Percentiles rank a stretch among this genome's conserved stretches.
Evolutionary conservation across 2,329 filamentous ascomycete genomes (phyloP).

Genomic region (Fusarium virguliforme): DNA sequence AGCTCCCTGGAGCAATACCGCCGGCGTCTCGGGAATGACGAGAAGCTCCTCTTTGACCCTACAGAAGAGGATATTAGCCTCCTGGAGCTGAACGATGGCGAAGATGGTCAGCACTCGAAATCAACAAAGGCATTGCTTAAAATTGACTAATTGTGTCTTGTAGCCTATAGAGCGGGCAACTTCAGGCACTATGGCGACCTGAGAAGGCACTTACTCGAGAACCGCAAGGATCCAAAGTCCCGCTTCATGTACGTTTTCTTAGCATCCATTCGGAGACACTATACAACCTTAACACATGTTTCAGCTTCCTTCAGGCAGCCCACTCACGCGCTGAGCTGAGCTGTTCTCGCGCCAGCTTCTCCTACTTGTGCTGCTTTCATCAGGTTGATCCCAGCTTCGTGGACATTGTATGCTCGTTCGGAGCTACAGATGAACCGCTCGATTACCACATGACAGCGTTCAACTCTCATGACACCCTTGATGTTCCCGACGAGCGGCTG

Average conservation of each 20-base stretch:
- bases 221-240: slow-evolving; percentile 27
- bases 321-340: slow-evolving; percentile 19
- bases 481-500: accelerated
- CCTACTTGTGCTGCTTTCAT: not conserved
- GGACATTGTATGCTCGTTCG: slow-evolving; percentile 30
- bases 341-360: slow-evolving; percentile 21
- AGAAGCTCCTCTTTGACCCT: not conserved
- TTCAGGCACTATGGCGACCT: not conserved
- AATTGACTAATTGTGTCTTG: too few species aligned
- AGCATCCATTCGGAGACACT: not conserved
- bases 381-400: slow-evolving; percentile 24
- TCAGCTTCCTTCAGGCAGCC: slow-evolving; percentile 16
- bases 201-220: slow-evolving; percentile 10
- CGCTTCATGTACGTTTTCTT: slow-evolving; percentile 15
- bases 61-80: not conserved
- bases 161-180: not conserved
- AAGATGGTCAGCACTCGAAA: not conserved
- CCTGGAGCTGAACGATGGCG: not conserved
- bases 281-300: not conserved
- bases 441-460: slow-evolving; percentile 37
- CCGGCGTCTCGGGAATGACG: not conserved
- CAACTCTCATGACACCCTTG: slow-evolving; percentile 15
- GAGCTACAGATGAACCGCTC: not conserved
- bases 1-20: not conserved
- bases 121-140: too few species aligned